Base-by-base conservation (phyloP, 805 yeast genomes). In the Candida saitoana region DNA sequence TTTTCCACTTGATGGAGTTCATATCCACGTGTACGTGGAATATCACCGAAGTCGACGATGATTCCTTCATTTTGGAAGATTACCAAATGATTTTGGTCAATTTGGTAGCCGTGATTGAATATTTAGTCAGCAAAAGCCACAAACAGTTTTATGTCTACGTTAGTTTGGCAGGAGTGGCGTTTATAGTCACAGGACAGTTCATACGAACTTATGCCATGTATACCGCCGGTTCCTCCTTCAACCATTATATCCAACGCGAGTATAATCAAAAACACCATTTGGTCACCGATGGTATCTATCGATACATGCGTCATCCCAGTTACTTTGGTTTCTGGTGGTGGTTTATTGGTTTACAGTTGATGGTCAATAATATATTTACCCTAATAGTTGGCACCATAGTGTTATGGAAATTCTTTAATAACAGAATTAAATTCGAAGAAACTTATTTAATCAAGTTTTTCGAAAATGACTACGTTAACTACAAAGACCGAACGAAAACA, bases 241-340 rank as follows among this genome's bases (percentile, higher is more conserved):
- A 87, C 39, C 99, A 93, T 61, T 63, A 80, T 34, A 77, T 93
- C 1, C 87, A 82, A 36, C 59, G 74, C 2, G 57, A 63, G 14
- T 80, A 74, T 40, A 59, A 67, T 24, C 50, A 61, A 1, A 74
- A 74, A 41, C 99, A 93, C 58, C 62, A 50, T 7, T 68, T 93
- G 34, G 82, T 93, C 9, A 87, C 87, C 0, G 50, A 62, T 8
- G 98, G 97, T 0, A 65, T 91, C 3, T 93, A 91, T 60, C 44
- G 69, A 1, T 48, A 62, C 18, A 63, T 77, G 12, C 72, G 99
- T 46, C 99, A 93, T 59, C 99, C 99, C 5, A 82, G 95, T 37
- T 93, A 93, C 62, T 74, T 80, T 32, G 99, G 97, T 0, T 93
- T 85, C 59, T 90, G 80, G 56, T 80, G 88, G 78, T 93, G 98